phyloP scores from a whole-genome alignment of 805 yeast species.

The Saccharomyces eubayanus region DNA sequence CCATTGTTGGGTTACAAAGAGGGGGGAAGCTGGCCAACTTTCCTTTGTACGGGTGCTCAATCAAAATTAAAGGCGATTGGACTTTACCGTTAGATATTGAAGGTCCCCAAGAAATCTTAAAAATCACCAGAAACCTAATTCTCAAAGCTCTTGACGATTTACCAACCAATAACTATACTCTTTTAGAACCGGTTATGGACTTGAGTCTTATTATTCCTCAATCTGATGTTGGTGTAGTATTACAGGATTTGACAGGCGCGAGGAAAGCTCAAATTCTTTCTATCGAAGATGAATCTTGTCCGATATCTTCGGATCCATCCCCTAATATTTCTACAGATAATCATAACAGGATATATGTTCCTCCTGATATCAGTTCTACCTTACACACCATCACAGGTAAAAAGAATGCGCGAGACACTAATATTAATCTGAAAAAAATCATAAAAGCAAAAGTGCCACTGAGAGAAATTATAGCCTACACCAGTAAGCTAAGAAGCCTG shows the following conservation, averaged over 20 bases:
- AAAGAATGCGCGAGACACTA: not conserved
- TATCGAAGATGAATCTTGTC: slow-evolving; percentile 51
- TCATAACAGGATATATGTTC: not conserved
- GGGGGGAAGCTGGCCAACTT: slow-evolving; percentile 52
- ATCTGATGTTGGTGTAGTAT: slow-evolving; percentile 69
- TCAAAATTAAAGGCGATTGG: slow-evolving; percentile 44
- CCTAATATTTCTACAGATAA: not conserved
- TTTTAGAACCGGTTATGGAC: slow-evolving; percentile 85
- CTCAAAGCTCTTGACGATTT: slow-evolving; percentile 30
- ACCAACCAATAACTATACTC: slow-evolving; percentile 33
- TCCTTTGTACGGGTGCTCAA: slow-evolving; percentile 48
- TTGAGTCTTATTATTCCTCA: slow-evolving; percentile 59
- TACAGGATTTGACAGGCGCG: slow-evolving; percentile 73
- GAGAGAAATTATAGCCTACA: slow-evolving; percentile 84
- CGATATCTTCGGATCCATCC: not conserved
- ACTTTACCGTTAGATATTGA: slow-evolving; percentile 43
- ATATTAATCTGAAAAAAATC: slow-evolving; percentile 17
- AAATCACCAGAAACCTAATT: slow-evolving; percentile 40
- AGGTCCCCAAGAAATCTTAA: slow-evolving; percentile 34
- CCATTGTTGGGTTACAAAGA: slow-evolving; percentile 51
- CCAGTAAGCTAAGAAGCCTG: slow-evolving; percentile 64
- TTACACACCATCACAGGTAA: not conserved
- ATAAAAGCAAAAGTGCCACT: slow-evolving; percentile 79
- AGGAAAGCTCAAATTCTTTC: slow-evolving; percentile 68
- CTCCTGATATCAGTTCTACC: not conserved